Conservation (phyloP, 257 asterid species). For the Cordia subcordata region DNA sequence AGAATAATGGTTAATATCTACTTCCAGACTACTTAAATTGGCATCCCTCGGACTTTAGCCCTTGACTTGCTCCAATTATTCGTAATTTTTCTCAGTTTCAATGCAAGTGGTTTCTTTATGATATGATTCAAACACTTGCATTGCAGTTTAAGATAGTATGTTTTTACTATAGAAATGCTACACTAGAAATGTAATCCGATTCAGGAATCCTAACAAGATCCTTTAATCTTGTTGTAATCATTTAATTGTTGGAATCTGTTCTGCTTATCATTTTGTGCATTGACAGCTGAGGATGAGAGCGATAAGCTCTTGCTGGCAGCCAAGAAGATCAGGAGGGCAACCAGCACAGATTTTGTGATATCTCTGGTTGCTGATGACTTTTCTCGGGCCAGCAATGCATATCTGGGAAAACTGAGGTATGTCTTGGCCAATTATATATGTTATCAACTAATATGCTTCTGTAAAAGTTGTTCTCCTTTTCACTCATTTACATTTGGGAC, state of each 20-base stretch:
- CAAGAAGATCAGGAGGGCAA: constrained; percentile 25
- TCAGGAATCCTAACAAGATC: background rate
- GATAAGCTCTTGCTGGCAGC: constrained; percentile 31
- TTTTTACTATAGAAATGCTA: too few species aligned
- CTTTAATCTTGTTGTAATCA: background rate
- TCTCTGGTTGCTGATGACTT: constrained; percentile 32
- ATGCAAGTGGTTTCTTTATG: too few species aligned
- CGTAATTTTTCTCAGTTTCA: too few species aligned
- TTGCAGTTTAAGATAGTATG: too few species aligned
- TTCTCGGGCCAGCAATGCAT: constrained; percentile 25
- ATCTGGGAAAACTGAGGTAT: constrained; percentile 27
- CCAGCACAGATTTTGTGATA: constrained; percentile 21
- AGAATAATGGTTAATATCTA: too few species aligned
- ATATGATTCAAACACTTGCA: too few species aligned
- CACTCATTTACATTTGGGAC: background rate
- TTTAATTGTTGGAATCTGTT: background rate
- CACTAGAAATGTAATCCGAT: too few species aligned
- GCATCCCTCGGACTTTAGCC: too few species aligned
- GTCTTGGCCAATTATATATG: background rate
- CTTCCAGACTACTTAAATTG: too few species aligned
- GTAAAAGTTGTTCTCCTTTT: background rate
- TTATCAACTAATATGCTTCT: background rate
- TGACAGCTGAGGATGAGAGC: constrained; percentile 15
- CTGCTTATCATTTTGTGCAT: constrained; percentile 1
- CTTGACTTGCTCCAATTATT: too few species aligned